Evolutionary conservation across 805 yeast genomes (phyloP), one percentile per base, ranked within the genome.

Genomic region (Yarrowia yakushimensis): DNA sequence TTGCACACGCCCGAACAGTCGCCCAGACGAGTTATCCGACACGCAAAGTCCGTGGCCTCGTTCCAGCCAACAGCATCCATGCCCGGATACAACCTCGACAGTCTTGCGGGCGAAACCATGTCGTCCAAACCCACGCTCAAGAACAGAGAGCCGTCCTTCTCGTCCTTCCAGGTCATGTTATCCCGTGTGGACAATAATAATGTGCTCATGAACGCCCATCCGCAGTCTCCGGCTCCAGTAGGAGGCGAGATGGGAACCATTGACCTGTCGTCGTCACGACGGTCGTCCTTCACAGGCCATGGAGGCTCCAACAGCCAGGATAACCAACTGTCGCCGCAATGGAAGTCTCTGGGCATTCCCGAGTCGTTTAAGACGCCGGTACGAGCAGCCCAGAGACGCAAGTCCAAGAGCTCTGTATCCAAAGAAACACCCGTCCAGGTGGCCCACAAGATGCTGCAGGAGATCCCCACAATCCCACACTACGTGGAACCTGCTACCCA

Each of bases 241-340:
- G 48, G 61, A 5, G 61, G 61, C 2, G 61, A 55, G 20, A 55
- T 55, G 61, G 61, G 61, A 3, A 55, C 61, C 8, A 55, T 55
- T 2, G 61, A 55, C 37, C 30, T 55, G n/a, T 55, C 61, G 10
- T 34, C 46, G 0, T 30, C 61, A 4, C n/a, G 59, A 12, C 23
- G 59, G 18, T 34, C 59, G 33, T 52, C 59, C 2, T 52, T 52
- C 30, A 15, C 61, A 3, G 31, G 46, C 22, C 60, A 25, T 2
- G 25, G 28, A 8, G 42, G 22, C 31, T 10, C 33, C 11, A n/a
- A n/a, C 4, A 12, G 13, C 18, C 27, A n/a, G 31, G 54, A 46
- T 27, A 33, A 20, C 15, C 25, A 41, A 18, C 34, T 34, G 27
- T 55, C 61, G 9, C 61, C 61, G 15, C 61, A 55, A 13, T 55